Base-by-base conservation (phyloP, 2,329 filamentous ascomycete genomes). In the Talaromyces sp. region DNA sequence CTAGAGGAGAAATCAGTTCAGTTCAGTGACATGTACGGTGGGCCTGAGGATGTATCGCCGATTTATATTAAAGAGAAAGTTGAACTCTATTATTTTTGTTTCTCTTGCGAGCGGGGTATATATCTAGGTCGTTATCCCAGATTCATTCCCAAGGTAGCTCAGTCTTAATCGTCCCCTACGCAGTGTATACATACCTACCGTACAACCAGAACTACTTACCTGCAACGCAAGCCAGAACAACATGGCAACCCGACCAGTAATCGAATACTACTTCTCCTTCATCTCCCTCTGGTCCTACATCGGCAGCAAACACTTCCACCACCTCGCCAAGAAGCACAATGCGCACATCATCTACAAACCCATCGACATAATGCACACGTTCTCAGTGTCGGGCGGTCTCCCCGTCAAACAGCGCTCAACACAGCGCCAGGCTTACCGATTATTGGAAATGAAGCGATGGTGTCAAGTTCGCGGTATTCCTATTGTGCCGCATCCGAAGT, bases 221-320 rank as follows among this genome's bases (percentile, higher is more conserved):
- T n/a, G 27, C 45, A 49, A 27, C 45, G 6, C 36, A 40, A 25
- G n/a, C 5, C 19, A 27, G 25, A 17, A 17, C 17, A 25, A 34
- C 13, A 51, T 61, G 58, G 40, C 58, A 8, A 13, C 40, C 13
- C 80, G 72, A 13, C 79, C 88, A 1, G 87, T 91, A 15, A 60
- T 67, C 19, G 65, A 67, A 36, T 64, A 61, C 34, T 74, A 73
- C 60, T 75, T 75, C 65, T 74, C 72, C 38, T 74, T 74, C 67
- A 71, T 75, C 45, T 75, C 73, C 1, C 68, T 74, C 19, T 74
- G 72, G 73, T 74, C 73, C 27, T 72, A 73, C 61, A 69, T 75
- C 58, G 73, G 72, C 56, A 75, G 73, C 51, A 70, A 68, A 1
- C 72, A 69, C 17, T 67, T 75, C 15, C 69, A 69, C 19, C 56